Conservation (phyloP, 2,329 filamentous ascomycete species). For the Coniochaeta sp. region DNA sequence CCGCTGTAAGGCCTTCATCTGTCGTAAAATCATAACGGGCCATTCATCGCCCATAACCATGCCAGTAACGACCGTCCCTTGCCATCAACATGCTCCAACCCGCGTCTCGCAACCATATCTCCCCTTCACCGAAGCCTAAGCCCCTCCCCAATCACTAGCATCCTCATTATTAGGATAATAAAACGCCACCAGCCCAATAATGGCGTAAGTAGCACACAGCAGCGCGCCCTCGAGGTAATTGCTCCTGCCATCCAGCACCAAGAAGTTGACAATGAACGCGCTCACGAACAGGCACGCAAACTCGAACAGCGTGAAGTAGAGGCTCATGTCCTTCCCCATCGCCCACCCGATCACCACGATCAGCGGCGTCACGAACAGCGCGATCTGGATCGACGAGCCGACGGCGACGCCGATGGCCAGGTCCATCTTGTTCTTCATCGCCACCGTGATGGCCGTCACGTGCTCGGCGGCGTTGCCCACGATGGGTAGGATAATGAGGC, state of each 20-base stretch:
- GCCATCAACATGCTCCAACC: too few species aligned
- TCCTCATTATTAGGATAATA: constrained; percentile 14
- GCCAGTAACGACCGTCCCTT: not conserved
- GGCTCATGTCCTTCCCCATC: constrained; percentile 47
- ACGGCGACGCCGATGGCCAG: constrained; percentile 55
- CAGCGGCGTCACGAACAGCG: constrained; percentile 53
- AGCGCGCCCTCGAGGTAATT: constrained; percentile 48
- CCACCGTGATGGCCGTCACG: constrained; percentile 54
- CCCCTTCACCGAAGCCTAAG: not conserved
- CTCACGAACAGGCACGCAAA: constrained; percentile 65
- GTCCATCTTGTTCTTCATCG: constrained; percentile 54
- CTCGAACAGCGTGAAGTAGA: constrained; percentile 71
- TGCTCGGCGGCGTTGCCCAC: constrained; percentile 59
- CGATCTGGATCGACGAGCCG: constrained; percentile 55
- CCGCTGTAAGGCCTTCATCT: not conserved
- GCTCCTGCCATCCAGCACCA: constrained; percentile 66
- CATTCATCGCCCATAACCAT: not conserved
- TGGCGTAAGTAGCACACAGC: constrained; percentile 20
- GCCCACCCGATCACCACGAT: constrained; percentile 55
- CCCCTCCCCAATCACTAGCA: not conserved
- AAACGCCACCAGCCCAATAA: constrained; percentile 19
- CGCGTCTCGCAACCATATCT: not conserved
- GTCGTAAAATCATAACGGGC: not conserved
- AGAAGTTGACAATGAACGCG: constrained; percentile 65
- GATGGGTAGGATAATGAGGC: constrained; percentile 54